A percentile compares a stretch with the other conserved stretches of the same genome.
These are phyloP conservation scores for Boletellus ananas DNA, from an alignment of 768 basidiomycete genomes.

Conservation along the genomic window DNA sequence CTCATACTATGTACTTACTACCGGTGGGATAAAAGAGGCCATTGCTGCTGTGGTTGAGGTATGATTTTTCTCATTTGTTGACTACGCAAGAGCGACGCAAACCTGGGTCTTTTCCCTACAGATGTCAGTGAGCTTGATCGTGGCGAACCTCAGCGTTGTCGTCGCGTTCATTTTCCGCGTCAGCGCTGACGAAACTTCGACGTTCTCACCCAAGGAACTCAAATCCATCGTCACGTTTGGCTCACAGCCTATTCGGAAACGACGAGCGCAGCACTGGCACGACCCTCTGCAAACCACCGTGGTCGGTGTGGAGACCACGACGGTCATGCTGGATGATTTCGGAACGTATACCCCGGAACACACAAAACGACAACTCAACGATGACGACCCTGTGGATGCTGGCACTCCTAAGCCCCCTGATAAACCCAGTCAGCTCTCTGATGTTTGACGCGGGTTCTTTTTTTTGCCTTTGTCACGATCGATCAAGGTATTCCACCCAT, in stretches of 20 bases:
- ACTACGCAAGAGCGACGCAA: background rate
- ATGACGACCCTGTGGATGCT: background rate
- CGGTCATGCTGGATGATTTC: background rate
- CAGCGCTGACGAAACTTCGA: background rate
- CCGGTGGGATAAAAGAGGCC: background rate
- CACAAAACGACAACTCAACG: background rate
- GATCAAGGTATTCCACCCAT: too few relatives aligned
- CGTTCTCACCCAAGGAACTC: background rate
- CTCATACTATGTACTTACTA: slow-evolving; percentile 1
- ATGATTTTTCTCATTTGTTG: background rate
- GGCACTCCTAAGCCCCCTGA: too few relatives aligned
- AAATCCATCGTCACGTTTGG: background rate
- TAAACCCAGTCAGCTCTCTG: background rate
- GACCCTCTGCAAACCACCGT: background rate
- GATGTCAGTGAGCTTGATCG: slow-evolving; percentile 3
- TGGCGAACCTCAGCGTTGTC: slow-evolving; percentile 2
- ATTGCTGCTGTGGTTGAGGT: slow-evolving; percentile 2
- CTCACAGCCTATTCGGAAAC: background rate
- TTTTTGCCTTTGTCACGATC: too few relatives aligned
- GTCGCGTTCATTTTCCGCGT: slow-evolving; percentile 7
- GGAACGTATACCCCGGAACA: background rate
- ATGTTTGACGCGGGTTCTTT: background rate
- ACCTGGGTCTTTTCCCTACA: background rate
- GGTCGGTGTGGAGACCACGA: background rate
- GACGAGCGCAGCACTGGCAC: background rate